Percentiles rank a stretch among this genome's conserved stretches.
Evolutionary conservation across 2,329 filamentous ascomycete genomes (phyloP).

Genomic region (Sordariomycetes sp.): DNA sequence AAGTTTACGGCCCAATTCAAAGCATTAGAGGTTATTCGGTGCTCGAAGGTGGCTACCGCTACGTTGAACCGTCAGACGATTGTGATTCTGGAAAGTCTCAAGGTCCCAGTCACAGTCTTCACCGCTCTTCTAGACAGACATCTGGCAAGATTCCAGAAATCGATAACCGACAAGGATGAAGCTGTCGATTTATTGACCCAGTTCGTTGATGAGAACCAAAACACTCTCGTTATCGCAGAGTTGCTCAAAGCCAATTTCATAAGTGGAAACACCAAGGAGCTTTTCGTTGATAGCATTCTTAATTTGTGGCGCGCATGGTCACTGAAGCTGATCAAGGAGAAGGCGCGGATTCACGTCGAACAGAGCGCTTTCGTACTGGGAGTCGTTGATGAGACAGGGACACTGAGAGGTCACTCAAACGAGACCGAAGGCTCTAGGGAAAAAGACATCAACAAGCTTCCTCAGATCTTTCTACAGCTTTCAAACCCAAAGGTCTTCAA

Average conservation of each 20-base stretch:
- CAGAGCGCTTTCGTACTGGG: conserved; percentile 83
- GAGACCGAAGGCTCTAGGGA: conserved; percentile 26
- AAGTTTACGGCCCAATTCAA: conserved; percentile 71
- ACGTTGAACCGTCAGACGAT: conserved; percentile 89
- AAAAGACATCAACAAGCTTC: conserved; percentile 46
- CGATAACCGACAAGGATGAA: conserved; percentile 54
- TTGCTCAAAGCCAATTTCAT: conserved; percentile 80
- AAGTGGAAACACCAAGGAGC: conserved; percentile 49
- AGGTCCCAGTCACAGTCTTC: conserved; percentile 61
- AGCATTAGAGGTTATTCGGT: conserved; percentile 76
- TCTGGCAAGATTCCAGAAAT: conserved; percentile 56
- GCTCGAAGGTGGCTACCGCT: conserved; percentile 66
- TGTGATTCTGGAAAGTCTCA: conserved; percentile 69
- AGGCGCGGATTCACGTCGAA: conserved; percentile 74
- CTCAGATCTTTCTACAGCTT: conserved; percentile 85
- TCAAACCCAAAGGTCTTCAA: conserved; percentile 41
- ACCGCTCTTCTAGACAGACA: conserved; percentile 57
- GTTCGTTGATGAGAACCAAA: conserved; percentile 79
- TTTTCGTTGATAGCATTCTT: conserved; percentile 72
- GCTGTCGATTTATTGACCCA: conserved; percentile 62
- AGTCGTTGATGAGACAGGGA: conserved; percentile 76
- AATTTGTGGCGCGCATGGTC: conserved; percentile 84
- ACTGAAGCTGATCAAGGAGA: conserved; percentile 84
- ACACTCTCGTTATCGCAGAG: conserved; percentile 62
- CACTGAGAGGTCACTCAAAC: conserved; percentile 62